Percentiles rank a stretch among this genome's conserved stretches.
Evolutionary conservation across 2,329 filamentous ascomycete genomes (phyloP).

Genomic region (Polytolypa hystricis): DNA sequence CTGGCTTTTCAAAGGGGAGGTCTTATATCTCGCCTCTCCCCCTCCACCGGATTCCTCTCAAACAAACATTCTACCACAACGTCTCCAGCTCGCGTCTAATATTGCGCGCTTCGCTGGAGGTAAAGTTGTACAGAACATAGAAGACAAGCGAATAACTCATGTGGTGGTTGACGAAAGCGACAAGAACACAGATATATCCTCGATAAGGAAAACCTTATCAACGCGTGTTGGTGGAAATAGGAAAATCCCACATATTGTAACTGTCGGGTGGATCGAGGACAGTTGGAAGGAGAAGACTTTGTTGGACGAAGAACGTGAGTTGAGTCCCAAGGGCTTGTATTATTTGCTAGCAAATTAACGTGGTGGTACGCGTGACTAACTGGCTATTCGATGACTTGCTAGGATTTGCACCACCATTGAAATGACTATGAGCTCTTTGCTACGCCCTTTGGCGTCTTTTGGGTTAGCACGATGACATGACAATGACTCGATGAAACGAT

Average conservation of each 20-base stretch:
- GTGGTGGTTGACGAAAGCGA: slow-evolving; percentile 50
- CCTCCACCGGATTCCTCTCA: slow-evolving; percentile 4
- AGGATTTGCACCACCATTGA: too few species aligned
- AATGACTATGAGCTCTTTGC: too few species aligned
- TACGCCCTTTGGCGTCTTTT: too few species aligned
- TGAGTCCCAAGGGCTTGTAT: too few species aligned
- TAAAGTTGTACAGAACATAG: slow-evolving; percentile 38
- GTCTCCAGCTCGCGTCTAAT: slow-evolving; percentile 41
- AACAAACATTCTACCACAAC: slow-evolving; percentile 8
- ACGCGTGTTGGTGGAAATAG: slow-evolving; percentile 22
- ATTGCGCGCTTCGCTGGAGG: slow-evolving; percentile 62
- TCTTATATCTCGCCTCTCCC: slow-evolving; percentile 31
- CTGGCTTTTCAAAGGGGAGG: slow-evolving; percentile 40
- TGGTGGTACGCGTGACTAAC: too few species aligned
- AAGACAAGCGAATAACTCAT: slow-evolving; percentile 56
- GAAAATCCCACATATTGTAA: slow-evolving; percentile 58
- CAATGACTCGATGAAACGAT: too few species aligned
- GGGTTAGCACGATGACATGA: too few species aligned
- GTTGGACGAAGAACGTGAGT: slow-evolving; percentile 71
- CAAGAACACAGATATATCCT: slow-evolving; percentile 32
- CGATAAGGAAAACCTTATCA: slow-evolving; percentile 21
- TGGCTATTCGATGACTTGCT: too few species aligned
- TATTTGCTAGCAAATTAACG: too few species aligned
- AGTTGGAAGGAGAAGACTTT: slow-evolving; percentile 70
- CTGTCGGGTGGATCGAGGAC: slow-evolving; percentile 60